These are phyloP conservation scores for Urostyla sp. DNA, from an alignment of 73 alveolate species.

Conservation along the genomic window DNA sequence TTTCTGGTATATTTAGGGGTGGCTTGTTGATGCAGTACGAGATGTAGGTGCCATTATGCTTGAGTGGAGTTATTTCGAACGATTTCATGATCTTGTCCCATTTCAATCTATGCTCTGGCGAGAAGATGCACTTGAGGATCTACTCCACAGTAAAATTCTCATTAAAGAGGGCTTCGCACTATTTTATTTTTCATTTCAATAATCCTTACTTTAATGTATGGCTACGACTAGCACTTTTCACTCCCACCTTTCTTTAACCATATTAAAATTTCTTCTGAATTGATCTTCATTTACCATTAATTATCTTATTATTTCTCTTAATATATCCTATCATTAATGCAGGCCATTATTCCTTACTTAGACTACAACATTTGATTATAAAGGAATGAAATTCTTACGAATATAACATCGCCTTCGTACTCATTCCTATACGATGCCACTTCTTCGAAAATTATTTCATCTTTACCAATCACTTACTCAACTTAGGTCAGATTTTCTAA, in stretches of 20 bases:
- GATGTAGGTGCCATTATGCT: not conserved
- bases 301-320: not conserved
- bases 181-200: no score
- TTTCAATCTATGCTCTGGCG: constrained; percentile 26
- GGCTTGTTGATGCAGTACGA: constrained; percentile 16
- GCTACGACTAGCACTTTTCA: not conserved
- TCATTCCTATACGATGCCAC: constrained; percentile 13
- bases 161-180: not conserved
- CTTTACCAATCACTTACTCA: no score
- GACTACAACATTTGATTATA: not conserved
- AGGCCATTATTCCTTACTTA: not conserved
- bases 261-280: constrained; percentile 14
- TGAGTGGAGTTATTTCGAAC: not conserved
- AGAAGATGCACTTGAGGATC: no score
- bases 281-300: constrained; percentile 9
- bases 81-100: constrained; percentile 38
- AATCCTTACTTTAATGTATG: not conserved
- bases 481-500: no score
- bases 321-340: not conserved
- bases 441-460: not conserved
- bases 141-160: not conserved
- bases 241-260: constrained; percentile 49
- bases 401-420: not conserved
- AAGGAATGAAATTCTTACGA: constrained; percentile 4
- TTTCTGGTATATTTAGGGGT: not conserved